Evolutionary conservation across 371 early-diverging fungal genomes (phyloP), one percentile per base, ranked within the genome.

Genomic region (Amoeboaphelidium protococcarum): DNA sequence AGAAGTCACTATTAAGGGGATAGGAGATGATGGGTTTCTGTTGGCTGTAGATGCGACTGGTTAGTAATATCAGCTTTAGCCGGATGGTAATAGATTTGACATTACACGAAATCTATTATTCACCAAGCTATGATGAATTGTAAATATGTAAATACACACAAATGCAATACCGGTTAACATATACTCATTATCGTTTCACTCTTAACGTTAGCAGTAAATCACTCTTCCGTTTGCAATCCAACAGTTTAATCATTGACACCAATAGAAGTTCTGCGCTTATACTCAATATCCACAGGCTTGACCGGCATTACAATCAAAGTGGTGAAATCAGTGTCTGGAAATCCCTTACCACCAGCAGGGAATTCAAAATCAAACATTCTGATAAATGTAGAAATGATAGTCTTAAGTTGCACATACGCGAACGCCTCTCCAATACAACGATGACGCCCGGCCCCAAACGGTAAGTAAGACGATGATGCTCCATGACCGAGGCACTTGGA

Each of bases 401-500:
- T 78, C 72, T 89, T 88, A 66, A 90, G 72, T 65, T 94, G 95
- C 45, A 90, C 59, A 56, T 82, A 91, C 6, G 89, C 91, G 66
- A 94, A 94, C 48, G 76, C 69, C 57, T 94, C 92, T 50, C 95
- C 95, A 61, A 94, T 94, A 70, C 95, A 94, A 51, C 95, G 74
- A 69, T 94, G 95, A 54, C 95, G 82, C 44, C 83, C 94, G 26
- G 91, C 95, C 54, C 95, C 95, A 63, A 94, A 94, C 23, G 95
- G 92, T 58, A 94, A 67, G 61, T 77, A 89, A 44, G 84, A 78
- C 48, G 73, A 74, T 52, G 73, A 66, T 19, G 86, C 82, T 20
- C 76, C 71, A 27, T 52, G 59, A 54, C 40, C 50, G 43, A 1
- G 21, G 47, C 4, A 16, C 21, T 45, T 51, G 3, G 20, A 49